These are phyloP conservation scores for Fusarium mundagurra DNA, from an alignment of 2,329 filamentous ascomycete genomes.

Conservation along the genomic window DNA sequence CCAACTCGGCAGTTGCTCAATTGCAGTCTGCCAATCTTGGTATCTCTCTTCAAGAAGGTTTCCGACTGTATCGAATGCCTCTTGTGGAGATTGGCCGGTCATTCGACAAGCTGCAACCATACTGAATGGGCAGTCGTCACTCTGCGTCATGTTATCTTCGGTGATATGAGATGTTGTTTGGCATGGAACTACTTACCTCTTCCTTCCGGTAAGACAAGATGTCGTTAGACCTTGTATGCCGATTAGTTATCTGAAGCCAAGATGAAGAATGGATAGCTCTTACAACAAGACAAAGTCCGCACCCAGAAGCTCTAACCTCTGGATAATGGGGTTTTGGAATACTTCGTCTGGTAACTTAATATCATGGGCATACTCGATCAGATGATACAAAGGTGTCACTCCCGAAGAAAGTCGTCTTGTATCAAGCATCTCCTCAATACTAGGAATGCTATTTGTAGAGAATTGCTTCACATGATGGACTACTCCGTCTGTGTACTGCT, in stretches of 20 bases:
- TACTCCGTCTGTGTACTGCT: conserved; percentile 13
- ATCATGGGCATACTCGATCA: conserved; percentile 5
- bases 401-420: not conserved
- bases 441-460: not conserved
- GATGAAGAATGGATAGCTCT: fast-evolving
- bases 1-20: conserved; percentile 5
- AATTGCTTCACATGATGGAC: conserved; percentile 19
- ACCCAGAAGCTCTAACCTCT: conserved; percentile 1
- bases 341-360: conserved; percentile 1
- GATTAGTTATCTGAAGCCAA: not conserved
- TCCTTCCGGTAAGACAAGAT: conserved; percentile 13
- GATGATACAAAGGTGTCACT: conserved; percentile 10
- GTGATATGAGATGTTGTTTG: fast-evolving
- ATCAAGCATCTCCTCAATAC: conserved; percentile 5
- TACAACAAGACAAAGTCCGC: conserved; percentile 11
- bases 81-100: conserved; percentile 1
- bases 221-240: not conserved
- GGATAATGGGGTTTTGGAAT: not conserved
- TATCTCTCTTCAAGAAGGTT: conserved; percentile 1
- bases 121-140: conserved; percentile 12
- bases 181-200: not conserved
- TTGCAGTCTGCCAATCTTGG: not conserved
- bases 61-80: conserved; percentile 5
- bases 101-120: conserved; percentile 22
- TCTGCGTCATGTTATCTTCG: not conserved